These are phyloP conservation scores for Pochonia chlamydosporia DNA, from an alignment of 2,329 filamentous ascomycete genomes.

Conservation along the genomic window DNA sequence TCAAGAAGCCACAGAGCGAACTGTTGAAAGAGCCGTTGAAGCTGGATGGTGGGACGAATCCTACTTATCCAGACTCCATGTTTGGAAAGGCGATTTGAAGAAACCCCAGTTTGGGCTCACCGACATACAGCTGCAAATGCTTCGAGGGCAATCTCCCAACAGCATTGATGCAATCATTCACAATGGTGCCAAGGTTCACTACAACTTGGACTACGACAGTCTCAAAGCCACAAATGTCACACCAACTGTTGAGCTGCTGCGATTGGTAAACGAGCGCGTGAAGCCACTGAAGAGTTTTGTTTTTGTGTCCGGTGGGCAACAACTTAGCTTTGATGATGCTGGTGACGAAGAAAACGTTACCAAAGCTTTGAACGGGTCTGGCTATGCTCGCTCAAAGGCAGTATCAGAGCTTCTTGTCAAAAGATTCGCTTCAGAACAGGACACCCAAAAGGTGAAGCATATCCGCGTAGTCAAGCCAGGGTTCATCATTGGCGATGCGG, in stretches of 20 bases:
- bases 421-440: background rate
- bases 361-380: background rate
- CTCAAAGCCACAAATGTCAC: background rate
- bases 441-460: background rate
- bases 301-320: constrained; percentile 4
- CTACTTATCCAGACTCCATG: background rate
- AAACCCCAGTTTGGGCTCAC: background rate
- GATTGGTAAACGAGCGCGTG: background rate
- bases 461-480: constrained; percentile 4
- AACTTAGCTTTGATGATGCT: background rate
- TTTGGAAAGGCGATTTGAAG: constrained; percentile 1
- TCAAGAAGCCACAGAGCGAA: background rate
- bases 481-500: constrained; percentile 7
- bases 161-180: constrained; percentile 4
- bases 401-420: constrained; percentile 6
- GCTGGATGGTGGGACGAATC: constrained; percentile 1
- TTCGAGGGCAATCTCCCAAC: no score
- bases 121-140: background rate
- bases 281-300: background rate
- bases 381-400: constrained; percentile 2
- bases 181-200: background rate
- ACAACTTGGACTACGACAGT: background rate
- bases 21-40: background rate
- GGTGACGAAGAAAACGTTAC: background rate
- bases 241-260: constrained; percentile 3